Evolutionary conservation across 148 eudicot species (phyloP).

Genomic region (Rhododendron ferrugineum): DNA sequence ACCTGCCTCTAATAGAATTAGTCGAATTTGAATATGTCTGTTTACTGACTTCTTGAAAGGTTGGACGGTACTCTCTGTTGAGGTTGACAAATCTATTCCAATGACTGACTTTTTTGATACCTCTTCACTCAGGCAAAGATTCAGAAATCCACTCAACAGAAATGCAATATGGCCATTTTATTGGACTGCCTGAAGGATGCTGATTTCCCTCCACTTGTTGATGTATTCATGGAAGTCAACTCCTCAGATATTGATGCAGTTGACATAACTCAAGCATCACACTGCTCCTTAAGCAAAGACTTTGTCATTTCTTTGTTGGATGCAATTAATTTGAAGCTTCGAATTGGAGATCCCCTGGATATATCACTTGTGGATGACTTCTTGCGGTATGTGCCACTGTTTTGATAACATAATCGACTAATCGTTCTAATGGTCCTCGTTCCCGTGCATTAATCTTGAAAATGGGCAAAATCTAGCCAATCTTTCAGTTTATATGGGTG

Average conservation of each 20-base stretch:
- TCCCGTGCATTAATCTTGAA: neutral
- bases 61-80: no score
- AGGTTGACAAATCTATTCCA: neutral
- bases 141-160: slow-evolving; percentile 30
- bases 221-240: slow-evolving; percentile 23
- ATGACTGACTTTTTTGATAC: neutral
- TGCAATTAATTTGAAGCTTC: slow-evolving; percentile 40
- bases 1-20: no score
- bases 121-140: slow-evolving; percentile 8
- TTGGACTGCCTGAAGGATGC: slow-evolving; percentile 40
- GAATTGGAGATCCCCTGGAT: slow-evolving; percentile 41
- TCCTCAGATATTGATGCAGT: slow-evolving; percentile 33
- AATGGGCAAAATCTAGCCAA: neutral
- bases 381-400: slow-evolving; percentile 35
- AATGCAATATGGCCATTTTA: slow-evolving; percentile 24
- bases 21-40: no score
- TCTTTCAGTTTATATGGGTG: neutral
- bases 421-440: neutral
- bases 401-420: neutral
- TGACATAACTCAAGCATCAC: slow-evolving; percentile 31
- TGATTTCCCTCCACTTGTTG: slow-evolving; percentile 46
- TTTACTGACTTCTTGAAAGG: no score
- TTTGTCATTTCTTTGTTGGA: slow-evolving; percentile 37
- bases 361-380: slow-evolving; percentile 36
- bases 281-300: slow-evolving; percentile 34